Conservation (phyloP, 148 eudicot species). For the Persicaria tinctoria region DNA sequence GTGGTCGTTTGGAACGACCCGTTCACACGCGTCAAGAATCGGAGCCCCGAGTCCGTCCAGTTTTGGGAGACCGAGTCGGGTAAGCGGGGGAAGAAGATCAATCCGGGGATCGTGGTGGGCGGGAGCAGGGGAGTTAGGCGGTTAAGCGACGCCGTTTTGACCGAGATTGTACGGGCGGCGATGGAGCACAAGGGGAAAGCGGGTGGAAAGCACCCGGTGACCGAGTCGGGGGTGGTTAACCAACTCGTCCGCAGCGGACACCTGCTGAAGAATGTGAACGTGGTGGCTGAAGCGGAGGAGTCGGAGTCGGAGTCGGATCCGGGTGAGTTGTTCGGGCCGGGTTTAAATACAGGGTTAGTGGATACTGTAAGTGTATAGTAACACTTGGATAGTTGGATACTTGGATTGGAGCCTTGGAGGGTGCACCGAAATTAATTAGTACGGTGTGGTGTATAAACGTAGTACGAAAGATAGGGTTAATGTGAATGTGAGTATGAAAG, state of each 20-base stretch:
- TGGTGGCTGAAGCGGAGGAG: conserved; percentile 45
- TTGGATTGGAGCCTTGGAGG: no score
- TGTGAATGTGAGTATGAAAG: no score
- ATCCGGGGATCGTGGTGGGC: conserved; percentile 40
- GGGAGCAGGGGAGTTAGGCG: conserved; percentile 67
- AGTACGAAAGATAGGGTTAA: no score
- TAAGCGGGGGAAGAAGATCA: conserved; percentile 24
- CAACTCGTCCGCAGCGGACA: conserved; percentile 50
- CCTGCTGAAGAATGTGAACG: conserved; percentile 34
- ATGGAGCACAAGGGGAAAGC: conserved; percentile 41
- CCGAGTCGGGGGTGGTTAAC: conserved; percentile 51
- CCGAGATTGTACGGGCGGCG: conserved; percentile 43
- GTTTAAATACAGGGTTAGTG: neutral
- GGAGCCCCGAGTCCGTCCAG: conserved; percentile 45
- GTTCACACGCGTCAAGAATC: conserved; percentile 39
- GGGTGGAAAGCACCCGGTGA: conserved; percentile 26
- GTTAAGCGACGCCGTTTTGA: conserved; percentile 42
- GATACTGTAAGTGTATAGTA: no score
- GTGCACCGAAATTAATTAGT: no score
- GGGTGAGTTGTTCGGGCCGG: conserved; percentile 17
- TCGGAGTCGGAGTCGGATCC: conserved; percentile 42
- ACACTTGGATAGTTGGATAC: no score
- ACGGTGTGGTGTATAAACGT: no score
- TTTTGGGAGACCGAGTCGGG: conserved; percentile 24
- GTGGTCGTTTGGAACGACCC: conserved; percentile 53